Evolutionary conservation across 768 basidiomycete species (phyloP).

Genomic region (Asterophora lycoperdoides): DNA sequence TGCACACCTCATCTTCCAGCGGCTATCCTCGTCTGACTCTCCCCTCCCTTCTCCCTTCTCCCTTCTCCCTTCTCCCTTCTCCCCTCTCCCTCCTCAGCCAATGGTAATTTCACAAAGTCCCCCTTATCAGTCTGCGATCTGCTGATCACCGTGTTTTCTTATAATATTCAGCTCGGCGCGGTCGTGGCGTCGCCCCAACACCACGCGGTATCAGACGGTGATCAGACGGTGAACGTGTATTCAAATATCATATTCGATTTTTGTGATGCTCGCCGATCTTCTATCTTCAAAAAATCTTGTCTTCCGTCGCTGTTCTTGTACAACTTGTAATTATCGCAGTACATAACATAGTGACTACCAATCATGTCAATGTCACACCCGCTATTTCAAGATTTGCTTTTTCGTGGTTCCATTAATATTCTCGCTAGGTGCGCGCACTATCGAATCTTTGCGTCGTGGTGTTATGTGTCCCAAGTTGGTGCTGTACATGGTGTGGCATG

Average conservation of each 20-base stretch:
- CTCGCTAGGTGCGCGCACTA: too few relatives aligned
- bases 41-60: too few relatives aligned
- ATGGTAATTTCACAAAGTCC: slow-evolving; percentile 45
- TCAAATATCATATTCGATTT: too few relatives aligned
- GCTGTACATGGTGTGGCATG: too few relatives aligned
- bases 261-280: background rate
- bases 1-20: slow-evolving; percentile 25
- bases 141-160: slow-evolving; percentile 6
- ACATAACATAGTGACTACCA: slow-evolving; percentile 11
- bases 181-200: slow-evolving; percentile 71
- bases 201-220: slow-evolving; percentile 80
- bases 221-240: slow-evolving; percentile 63
- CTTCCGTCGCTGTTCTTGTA: slow-evolving; percentile 4
- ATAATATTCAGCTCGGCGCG: slow-evolving; percentile 65
- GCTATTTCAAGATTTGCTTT: background rate
- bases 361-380: background rate
- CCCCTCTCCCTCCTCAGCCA: slow-evolving; percentile 54
- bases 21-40: slow-evolving; percentile 13
- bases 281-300: slow-evolving; percentile 2
- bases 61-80: too few relatives aligned
- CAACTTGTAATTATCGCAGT: slow-evolving; percentile 13
- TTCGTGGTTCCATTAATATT: too few relatives aligned
- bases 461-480: too few relatives aligned
- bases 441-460: too few relatives aligned
- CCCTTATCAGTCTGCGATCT: background rate